These are phyloP conservation scores for Podila epigama DNA, from an alignment of 192 early-diverging fungal genomes.

Conservation along the genomic window DNA sequence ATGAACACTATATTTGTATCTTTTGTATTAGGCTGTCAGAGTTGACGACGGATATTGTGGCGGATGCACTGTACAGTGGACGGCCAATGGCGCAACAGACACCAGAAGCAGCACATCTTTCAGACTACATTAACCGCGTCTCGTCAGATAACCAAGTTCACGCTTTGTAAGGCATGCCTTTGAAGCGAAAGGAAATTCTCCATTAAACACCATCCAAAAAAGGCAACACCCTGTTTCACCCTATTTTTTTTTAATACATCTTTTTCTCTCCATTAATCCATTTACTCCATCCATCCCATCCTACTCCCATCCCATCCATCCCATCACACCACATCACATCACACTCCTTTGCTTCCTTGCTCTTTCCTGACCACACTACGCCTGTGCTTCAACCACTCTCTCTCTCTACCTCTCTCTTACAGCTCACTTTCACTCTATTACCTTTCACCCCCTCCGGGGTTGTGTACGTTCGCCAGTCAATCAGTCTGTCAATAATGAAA, in stretches of 20 bases:
- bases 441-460: not conserved
- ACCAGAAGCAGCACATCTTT: conserved; percentile 33
- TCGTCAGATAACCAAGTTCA: conserved; percentile 15
- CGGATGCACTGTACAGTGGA: conserved; percentile 53
- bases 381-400: not conserved
- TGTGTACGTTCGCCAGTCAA: not conserved
- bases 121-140: conserved; percentile 36
- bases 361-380: not conserved
- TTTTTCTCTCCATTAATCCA: not conserved
- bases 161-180: not conserved
- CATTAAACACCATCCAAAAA: not conserved
- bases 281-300: not conserved
- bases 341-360: not conserved
- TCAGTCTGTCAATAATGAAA: not conserved
- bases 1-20: not conserved
- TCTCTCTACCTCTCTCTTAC: not conserved
- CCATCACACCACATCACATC: not conserved
- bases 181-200: not conserved
- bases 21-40: conserved; percentile 45
- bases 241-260: not conserved
- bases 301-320: no score
- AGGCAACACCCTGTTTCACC: not conserved
- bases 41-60: conserved; percentile 54
- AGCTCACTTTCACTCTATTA: not conserved
- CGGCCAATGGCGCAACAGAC: conserved; percentile 46